A percentile compares a stretch with the other conserved stretches of the same genome.
Evolutionary conservation across 768 basidiomycete species (phyloP).

Genomic region (Lactifluus hygrophoroides): DNA sequence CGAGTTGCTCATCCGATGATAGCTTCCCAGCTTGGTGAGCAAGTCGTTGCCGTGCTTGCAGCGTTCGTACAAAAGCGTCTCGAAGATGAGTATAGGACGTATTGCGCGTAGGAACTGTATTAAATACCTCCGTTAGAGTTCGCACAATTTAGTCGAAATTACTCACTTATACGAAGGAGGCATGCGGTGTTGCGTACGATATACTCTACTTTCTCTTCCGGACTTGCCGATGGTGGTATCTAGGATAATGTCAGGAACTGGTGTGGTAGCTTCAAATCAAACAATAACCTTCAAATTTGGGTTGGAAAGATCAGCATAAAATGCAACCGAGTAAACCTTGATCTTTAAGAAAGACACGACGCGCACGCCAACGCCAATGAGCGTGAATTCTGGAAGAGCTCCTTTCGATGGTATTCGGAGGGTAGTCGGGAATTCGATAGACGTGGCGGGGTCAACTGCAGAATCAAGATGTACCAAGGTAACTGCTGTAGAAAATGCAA

Average conservation of each 20-base stretch:
- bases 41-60: constrained; percentile 51
- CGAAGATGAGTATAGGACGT: constrained; percentile 75
- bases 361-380: constrained; percentile 80
- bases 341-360: constrained; percentile 84
- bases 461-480: constrained; percentile 40
- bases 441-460: constrained; percentile 67
- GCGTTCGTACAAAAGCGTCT: constrained; percentile 72
- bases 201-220: constrained; percentile 63
- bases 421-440: constrained; percentile 61
- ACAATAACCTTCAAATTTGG: constrained; percentile 47
- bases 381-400: constrained; percentile 50
- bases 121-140: neutral
- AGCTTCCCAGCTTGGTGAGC: constrained; percentile 45
- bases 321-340: constrained; percentile 83
- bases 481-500: constrained; percentile 29
- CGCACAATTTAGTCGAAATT: neutral
- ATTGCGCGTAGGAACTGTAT: constrained; percentile 65
- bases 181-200: constrained; percentile 63
- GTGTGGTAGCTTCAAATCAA: neutral
- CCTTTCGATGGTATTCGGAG: constrained; percentile 57
- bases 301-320: constrained; percentile 78
- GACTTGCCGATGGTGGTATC: constrained; percentile 46
- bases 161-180: constrained; percentile 63
- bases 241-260: constrained; percentile 23
- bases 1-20: constrained; percentile 49